Percentiles rank a stretch among this genome's conserved stretches.
These are phyloP conservation scores for Dothideomycetidae sp. DNA, from an alignment of 2,329 filamentous ascomycete species.

Conservation along the genomic window DNA sequence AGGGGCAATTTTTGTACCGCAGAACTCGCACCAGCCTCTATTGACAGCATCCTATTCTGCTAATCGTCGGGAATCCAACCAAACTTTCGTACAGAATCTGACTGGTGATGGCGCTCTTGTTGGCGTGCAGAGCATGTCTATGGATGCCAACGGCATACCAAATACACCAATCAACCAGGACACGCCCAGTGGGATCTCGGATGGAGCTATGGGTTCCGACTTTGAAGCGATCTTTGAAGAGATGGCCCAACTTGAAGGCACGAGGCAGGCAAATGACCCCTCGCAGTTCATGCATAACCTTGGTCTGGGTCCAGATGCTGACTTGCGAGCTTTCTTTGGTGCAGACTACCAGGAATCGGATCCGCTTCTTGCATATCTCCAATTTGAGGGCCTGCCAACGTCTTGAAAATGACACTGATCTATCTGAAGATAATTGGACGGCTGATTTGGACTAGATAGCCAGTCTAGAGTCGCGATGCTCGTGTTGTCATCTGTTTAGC, in stretches of 20 bases:
- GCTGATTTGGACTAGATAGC: too few species aligned
- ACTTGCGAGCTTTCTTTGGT: constrained; percentile 39
- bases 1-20: not conserved
- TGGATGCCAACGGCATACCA: not conserved
- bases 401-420: too few species aligned
- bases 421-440: too few species aligned
- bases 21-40: not conserved
- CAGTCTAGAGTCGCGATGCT: too few species aligned
- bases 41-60: too few species aligned
- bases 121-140: not conserved
- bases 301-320: constrained; percentile 48
- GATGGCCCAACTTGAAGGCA: constrained; percentile 41
- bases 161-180: constrained; percentile 3
- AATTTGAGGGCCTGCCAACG: constrained; percentile 7
- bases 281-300: constrained; percentile 49
- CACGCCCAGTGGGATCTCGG: constrained; percentile 6
- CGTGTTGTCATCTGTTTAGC: too few species aligned
- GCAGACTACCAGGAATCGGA: constrained; percentile 30
- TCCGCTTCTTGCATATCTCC: constrained; percentile 27
- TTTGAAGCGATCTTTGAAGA: constrained; percentile 37
- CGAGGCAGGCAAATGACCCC: constrained; percentile 38
- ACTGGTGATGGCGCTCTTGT: too few species aligned
- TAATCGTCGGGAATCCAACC: too few species aligned
- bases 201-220: constrained; percentile 5
- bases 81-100: too few species aligned